Percentiles rank a stretch among this genome's conserved stretches.
phyloP scores from a whole-genome alignment of 306 rosid genomes.

The Quercus mongolica region DNA sequence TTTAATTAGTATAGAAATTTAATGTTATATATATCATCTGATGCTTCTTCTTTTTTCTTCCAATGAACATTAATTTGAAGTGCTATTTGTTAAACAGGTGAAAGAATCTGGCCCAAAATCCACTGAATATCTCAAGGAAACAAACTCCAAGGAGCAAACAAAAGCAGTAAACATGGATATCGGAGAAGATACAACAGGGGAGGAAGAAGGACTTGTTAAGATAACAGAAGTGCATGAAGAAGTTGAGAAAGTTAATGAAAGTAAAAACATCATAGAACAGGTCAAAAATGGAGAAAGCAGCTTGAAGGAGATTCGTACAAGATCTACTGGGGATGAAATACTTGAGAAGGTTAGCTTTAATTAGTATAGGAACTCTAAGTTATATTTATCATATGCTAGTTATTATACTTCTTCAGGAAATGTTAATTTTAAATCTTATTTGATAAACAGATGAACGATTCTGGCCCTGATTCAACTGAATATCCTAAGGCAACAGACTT shows the following conservation, averaged over 20 bases:
- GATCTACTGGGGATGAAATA: neutral
- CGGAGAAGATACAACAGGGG: neutral
- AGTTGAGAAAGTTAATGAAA: neutral
- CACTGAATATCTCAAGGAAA: neutral
- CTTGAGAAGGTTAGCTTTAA: no score
- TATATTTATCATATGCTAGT: no score
- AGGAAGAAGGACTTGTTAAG: no score
- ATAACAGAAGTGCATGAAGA: slow-evolving; percentile 7
- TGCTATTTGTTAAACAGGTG: neutral
- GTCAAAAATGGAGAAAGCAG: slow-evolving; percentile 1
- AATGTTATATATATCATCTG: no score
- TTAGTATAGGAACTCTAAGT: no score
- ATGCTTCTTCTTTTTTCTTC: no score
- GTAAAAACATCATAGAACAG: neutral
- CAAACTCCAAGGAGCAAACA: neutral
- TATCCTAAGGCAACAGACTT: neutral
- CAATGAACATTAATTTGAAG: no score
- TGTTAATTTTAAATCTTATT: neutral
- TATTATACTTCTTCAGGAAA: no score
- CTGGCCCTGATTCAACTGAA: neutral
- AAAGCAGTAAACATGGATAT: neutral
- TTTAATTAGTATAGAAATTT: neutral
- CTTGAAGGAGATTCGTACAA: neutral
- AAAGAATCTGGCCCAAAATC: neutral
- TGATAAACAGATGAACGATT: neutral